These are phyloP conservation scores for Calonectria pauciramosa DNA, from an alignment of 2,329 filamentous ascomycete genomes.

Conservation along the genomic window DNA sequence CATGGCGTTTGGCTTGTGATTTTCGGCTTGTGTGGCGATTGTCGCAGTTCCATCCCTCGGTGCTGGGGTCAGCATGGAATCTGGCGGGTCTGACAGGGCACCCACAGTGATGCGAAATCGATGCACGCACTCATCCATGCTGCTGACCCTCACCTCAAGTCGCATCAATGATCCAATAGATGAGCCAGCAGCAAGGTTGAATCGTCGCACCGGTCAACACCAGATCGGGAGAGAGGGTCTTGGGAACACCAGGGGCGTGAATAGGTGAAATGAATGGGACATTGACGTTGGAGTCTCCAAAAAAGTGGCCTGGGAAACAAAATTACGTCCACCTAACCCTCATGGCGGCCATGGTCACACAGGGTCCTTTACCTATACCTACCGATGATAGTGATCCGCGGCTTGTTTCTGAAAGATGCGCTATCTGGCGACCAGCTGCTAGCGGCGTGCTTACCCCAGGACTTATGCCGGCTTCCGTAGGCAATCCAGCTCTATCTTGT, in stretches of 20 bases:
- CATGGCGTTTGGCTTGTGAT: conserved; percentile 14
- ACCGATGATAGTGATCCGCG: neutral
- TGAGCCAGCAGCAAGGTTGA: neutral
- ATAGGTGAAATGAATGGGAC: neutral
- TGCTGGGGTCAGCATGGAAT: conserved; percentile 16
- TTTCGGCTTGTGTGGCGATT: conserved; percentile 18
- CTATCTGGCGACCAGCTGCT: neutral
- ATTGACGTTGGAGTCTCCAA: neutral
- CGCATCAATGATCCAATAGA: neutral
- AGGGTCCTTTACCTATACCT: neutral
- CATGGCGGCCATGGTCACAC: neutral
- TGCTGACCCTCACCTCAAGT: neutral
- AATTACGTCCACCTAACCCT: neutral
- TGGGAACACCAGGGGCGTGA: neutral
- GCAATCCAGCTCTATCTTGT: neutral
- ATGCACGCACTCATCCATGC: conserved; percentile 17
- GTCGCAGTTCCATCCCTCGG: conserved; percentile 8
- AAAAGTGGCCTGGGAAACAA: neutral
- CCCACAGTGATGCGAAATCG: conserved; percentile 24
- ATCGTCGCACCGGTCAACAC: conserved; percentile 1
- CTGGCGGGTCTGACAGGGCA: conserved; percentile 21
- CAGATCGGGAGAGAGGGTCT: neutral
- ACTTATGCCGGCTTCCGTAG: neutral
- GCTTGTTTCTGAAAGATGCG: neutral
- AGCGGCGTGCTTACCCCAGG: neutral